Evolutionary conservation across 495 filamentous ascomycete genomes (phyloP).

Genomic region (Talaromyces nanjingensis): DNA sequence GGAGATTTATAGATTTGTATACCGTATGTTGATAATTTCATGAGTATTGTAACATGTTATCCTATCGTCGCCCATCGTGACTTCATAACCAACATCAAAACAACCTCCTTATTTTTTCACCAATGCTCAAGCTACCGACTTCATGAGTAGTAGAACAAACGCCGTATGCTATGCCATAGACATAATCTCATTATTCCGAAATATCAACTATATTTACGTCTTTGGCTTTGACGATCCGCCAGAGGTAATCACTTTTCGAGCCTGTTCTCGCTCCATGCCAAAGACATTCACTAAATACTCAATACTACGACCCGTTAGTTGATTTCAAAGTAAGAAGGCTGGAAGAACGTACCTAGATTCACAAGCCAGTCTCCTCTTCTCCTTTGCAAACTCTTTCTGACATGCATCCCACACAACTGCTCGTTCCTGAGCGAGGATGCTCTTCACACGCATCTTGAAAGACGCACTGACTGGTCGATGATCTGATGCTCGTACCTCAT

Average conservation of each 20-base stretch:
- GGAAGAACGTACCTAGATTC: constrained; percentile 49
- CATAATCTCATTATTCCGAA: background rate
- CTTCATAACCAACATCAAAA: background rate
- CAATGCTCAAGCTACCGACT: background rate
- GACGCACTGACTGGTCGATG: constrained; percentile 85
- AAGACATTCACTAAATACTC: constrained; percentile 48
- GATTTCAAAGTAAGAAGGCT: background rate
- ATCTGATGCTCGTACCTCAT: constrained; percentile 85
- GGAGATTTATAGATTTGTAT: no score
- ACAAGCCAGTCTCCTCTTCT: constrained; percentile 54
- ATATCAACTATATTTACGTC: background rate
- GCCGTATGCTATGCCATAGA: background rate
- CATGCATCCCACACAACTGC: constrained; percentile 61
- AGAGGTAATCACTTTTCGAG: constrained; percentile 18
- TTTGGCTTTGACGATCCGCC: constrained; percentile 1
- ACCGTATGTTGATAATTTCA: no score
- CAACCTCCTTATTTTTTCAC: background rate
- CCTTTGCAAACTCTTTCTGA: constrained; percentile 61
- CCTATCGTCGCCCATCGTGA: background rate
- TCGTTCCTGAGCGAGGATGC: constrained; percentile 59
- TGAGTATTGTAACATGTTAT: no score
- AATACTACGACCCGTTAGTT: constrained; percentile 24
- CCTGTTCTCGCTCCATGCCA: constrained; percentile 39
- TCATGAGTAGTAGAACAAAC: background rate
- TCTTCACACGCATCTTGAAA: constrained; percentile 78